These are phyloP conservation scores for Hanseniaspora guilliermondii DNA, from an alignment of 805 yeast species.

Conservation along the genomic window DNA sequence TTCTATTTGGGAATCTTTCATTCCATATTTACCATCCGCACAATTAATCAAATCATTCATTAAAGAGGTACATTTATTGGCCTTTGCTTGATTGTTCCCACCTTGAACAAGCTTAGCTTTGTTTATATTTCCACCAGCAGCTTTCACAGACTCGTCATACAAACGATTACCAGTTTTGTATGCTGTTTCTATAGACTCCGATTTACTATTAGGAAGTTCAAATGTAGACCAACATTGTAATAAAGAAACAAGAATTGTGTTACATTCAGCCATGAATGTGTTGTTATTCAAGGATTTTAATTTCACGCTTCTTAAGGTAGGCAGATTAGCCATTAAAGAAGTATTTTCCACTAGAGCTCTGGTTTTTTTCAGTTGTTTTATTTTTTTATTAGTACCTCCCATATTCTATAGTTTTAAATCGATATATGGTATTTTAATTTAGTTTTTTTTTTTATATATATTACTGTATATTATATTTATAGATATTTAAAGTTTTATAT, in stretches of 20 bases:
- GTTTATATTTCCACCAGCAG: slow-evolving; percentile 6
- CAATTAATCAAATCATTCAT: slow-evolving; percentile 65
- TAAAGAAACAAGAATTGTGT: slow-evolving; percentile 70
- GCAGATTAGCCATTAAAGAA: slow-evolving; percentile 36
- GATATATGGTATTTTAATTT: background rate
- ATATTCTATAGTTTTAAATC: background rate
- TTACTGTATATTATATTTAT: too few species aligned
- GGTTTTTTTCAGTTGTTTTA: background rate
- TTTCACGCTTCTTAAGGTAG: slow-evolving; percentile 62
- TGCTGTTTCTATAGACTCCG: slow-evolving; percentile 5
- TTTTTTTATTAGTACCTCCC: slow-evolving; percentile 8
- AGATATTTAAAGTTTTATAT: too few species aligned
- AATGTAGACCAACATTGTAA: slow-evolving; percentile 77
- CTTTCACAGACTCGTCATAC: slow-evolving; percentile 6
- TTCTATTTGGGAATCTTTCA: slow-evolving; percentile 20
- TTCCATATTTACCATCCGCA: slow-evolving; percentile 34
- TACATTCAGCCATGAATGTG: slow-evolving; percentile 56
- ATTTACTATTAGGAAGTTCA: slow-evolving; percentile 68
- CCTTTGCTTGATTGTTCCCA: slow-evolving; percentile 16
- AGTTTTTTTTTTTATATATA: background rate
- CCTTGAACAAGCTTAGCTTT: slow-evolving; percentile 7
- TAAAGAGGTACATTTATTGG: slow-evolving; percentile 48
- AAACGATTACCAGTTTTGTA: slow-evolving; percentile 10
- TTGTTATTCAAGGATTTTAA: slow-evolving; percentile 52
- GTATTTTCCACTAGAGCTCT: background rate